These are phyloP conservation scores for Hydnum rufescens DNA, from an alignment of 768 basidiomycete species.

Conservation along the genomic window DNA sequence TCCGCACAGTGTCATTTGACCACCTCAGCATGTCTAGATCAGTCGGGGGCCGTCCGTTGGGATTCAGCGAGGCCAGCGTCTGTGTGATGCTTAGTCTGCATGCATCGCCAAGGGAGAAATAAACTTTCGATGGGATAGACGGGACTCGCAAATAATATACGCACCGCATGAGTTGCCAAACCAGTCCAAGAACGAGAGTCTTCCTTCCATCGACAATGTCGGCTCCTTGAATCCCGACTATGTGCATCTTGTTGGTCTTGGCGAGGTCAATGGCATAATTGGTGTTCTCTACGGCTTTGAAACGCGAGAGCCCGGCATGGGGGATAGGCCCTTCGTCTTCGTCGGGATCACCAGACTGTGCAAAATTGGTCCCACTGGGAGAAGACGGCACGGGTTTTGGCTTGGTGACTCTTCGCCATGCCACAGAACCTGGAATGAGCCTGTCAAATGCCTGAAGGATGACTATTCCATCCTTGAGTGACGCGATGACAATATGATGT, in stretches of 20 bases:
- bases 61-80: slow-evolving; percentile 53
- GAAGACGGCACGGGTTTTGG: slow-evolving; percentile 45
- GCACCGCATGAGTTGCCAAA: slow-evolving; percentile 94
- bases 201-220: slow-evolving; percentile 90
- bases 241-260: slow-evolving; percentile 79
- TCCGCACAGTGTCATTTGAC: slow-evolving; percentile 79
- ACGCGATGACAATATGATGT: not conserved
- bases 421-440: slow-evolving; percentile 74
- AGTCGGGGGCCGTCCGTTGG: slow-evolving; percentile 61
- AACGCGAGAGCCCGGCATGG: slow-evolving; percentile 43
- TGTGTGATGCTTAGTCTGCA: slow-evolving; percentile 61
- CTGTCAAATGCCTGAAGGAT: slow-evolving; percentile 96
- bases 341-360: slow-evolving; percentile 27
- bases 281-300: slow-evolving; percentile 97
- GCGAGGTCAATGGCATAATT: slow-evolving; percentile 91
- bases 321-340: slow-evolving; percentile 32
- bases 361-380: slow-evolving; percentile 19
- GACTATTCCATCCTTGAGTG: slow-evolving; percentile 43
- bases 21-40: slow-evolving; percentile 91
- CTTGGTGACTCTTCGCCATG: slow-evolving; percentile 93
- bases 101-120: not conserved
- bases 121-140: not conserved
- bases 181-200: slow-evolving; percentile 85
- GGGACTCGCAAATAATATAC: slow-evolving; percentile 12
- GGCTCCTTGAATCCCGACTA: slow-evolving; percentile 94